Evolutionary conservation across 306 rosid genomes (phyloP).

Genomic region (Astragalus membranaceus): DNA sequence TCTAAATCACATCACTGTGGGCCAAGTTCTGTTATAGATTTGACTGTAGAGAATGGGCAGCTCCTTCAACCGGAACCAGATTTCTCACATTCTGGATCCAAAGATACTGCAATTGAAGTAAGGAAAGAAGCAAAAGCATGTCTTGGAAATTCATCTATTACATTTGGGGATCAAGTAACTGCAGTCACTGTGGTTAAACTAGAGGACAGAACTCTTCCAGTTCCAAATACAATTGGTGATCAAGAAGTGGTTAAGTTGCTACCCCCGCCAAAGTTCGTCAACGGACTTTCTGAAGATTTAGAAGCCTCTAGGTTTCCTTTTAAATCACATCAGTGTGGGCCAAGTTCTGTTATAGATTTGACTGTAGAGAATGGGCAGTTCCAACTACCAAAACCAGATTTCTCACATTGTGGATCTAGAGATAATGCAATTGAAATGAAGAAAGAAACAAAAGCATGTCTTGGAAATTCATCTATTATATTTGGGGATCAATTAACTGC

Average conservation of each 20-base stretch:
- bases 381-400: no score
- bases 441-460: neutral
- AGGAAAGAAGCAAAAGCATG: no score
- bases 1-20: constrained; percentile 24
- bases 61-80: no score
- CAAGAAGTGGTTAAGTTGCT: constrained; percentile 39
- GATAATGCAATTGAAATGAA: no score
- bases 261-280: constrained; percentile 29
- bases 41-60: no score
- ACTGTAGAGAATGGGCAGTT: constrained; percentile 2
- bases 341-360: neutral
- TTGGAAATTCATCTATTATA: neutral
- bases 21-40: constrained; percentile 23
- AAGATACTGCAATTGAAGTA: no score
- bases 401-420: neutral
- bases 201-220: no score
- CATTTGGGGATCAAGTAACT: constrained; percentile 34
- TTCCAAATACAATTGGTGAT: no score
- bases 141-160: no score
- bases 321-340: no score
- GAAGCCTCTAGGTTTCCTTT: constrained; percentile 22
- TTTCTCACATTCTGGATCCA: no score
- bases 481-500: neutral
- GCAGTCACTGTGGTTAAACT: constrained; percentile 10
- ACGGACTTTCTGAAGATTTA: constrained; percentile 26